Evolutionary conservation across 768 basidiomycete genomes (phyloP), one percentile per base, ranked within the genome.

Genomic region (Trametes meyenii): DNA sequence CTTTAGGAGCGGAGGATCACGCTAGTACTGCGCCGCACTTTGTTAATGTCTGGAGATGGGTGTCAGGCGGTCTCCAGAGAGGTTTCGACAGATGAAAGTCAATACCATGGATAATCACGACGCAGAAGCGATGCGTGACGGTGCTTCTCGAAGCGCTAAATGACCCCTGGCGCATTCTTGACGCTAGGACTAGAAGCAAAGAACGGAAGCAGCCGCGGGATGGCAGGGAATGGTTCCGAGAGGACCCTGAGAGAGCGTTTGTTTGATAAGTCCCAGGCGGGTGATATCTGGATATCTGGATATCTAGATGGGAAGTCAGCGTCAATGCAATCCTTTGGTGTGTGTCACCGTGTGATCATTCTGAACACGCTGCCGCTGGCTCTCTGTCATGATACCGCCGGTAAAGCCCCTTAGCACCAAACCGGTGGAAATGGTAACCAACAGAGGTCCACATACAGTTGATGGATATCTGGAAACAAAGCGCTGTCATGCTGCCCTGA

Each of bases 291-390:
- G 49, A 43, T 51, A 62, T 57, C 55, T 52, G 42, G 49, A 44
- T 38, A 62, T 62, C 61, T 57, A 55, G 61, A 62, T 62, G 54
- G 12, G 54, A 44, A 23, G 29, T 24, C 55, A 52, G 54, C 55
- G 54, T 55, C 61, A 51, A 50, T 50, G 26, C 13, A 35, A 13
- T 42, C 50, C 55, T 50, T 36, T 54, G 51, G 61, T 53, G n/a
- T n/a, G n/a, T n/a, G n/a, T n/a, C n/a, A n/a, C n/a, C n/a, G n/a
- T n/a, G 26, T 57, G 56, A 55, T 58, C 46, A 33, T 12, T 54
- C 33, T 26, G 51, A 50, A 54, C 39, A 55, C 24, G 29, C 29
- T 33, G 53, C 53, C 55, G 61, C 56, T 35, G 46, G 50, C 29
- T 53, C 43, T 58, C 56, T 63, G 57, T 42, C 38, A 35, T 45